These are phyloP conservation scores for Camellia oleifera DNA, from an alignment of 179 eudicot genomes.

Conservation along the genomic window DNA sequence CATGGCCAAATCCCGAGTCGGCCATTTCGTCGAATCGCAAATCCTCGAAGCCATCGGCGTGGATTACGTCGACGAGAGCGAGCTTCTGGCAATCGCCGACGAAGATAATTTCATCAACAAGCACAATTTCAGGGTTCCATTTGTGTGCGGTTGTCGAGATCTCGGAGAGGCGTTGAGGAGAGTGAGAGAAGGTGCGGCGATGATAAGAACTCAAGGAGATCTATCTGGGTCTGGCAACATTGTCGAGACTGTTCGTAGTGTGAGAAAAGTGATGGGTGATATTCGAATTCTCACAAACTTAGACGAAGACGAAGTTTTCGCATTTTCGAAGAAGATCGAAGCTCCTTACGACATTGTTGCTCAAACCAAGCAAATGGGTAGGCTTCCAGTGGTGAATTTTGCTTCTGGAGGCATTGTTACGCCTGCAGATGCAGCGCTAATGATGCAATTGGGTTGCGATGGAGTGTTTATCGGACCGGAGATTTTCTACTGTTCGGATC, in stretches of 20 bases:
- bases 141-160: conserved; percentile 73
- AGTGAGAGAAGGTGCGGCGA: conserved; percentile 78
- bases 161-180: conserved; percentile 77
- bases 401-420: conserved; percentile 77
- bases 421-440: conserved; percentile 79
- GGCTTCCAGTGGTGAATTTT: conserved; percentile 81
- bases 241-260: conserved; percentile 53
- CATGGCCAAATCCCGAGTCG: conserved; percentile 61
- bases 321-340: conserved; percentile 58
- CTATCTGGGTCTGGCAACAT: conserved; percentile 38
- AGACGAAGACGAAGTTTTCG: conserved; percentile 83
- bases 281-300: conserved; percentile 55
- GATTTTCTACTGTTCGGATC: conserved; percentile 49
- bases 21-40: conserved; percentile 89
- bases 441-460: conserved; percentile 93
- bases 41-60: conserved; percentile 67
- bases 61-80: conserved; percentile 86
- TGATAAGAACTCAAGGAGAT: conserved; percentile 78
- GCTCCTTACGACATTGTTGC: conserved; percentile 85
- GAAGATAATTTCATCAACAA: conserved; percentile 71
- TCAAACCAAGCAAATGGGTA: conserved; percentile 83
- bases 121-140: conserved; percentile 74
- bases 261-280: conserved; percentile 71
- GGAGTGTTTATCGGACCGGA: conserved; percentile 76
- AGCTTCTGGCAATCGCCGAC: conserved; percentile 51